Evolutionary conservation across 768 basidiomycete genomes (phyloP).

Genomic region (Imleria badia): DNA sequence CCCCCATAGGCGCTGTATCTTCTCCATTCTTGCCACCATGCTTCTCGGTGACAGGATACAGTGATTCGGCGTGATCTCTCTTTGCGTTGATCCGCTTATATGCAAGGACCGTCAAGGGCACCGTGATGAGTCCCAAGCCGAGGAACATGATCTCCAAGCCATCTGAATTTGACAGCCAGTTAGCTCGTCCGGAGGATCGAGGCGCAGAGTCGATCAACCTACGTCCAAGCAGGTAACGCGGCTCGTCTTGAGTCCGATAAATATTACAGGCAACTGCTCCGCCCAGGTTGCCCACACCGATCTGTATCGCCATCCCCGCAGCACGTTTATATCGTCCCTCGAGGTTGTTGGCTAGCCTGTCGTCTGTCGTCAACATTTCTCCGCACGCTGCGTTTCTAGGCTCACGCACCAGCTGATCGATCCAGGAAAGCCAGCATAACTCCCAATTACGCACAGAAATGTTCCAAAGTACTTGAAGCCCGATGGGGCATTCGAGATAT

Average conservation of each 20-base stretch:
- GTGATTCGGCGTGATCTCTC: not conserved
- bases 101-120: not conserved
- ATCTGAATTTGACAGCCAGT: not conserved
- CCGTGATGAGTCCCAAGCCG: not conserved
- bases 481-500: not conserved
- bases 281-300: not conserved
- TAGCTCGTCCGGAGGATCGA: not conserved
- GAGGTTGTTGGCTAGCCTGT: conserved; percentile 3
- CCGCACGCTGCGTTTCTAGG: too few relatives aligned
- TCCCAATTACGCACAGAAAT: not conserved
- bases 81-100: not conserved
- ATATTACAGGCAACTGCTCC: not conserved
- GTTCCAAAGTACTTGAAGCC: conserved; percentile 4
- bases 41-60: not conserved
- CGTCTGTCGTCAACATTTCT: not conserved
- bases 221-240: not conserved
- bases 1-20: not conserved
- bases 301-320: not conserved
- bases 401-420: conserved; percentile 1
- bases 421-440: not conserved
- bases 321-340: conserved; percentile 1
- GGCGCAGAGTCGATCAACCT: not conserved
- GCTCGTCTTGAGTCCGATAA: not conserved
- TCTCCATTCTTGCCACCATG: not conserved
- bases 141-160: conserved; percentile 1